phyloP scores from a whole-genome alignment of 371 early-diverging fungal genomes.

The Batrachochytrium dendrobatidis region DNA sequence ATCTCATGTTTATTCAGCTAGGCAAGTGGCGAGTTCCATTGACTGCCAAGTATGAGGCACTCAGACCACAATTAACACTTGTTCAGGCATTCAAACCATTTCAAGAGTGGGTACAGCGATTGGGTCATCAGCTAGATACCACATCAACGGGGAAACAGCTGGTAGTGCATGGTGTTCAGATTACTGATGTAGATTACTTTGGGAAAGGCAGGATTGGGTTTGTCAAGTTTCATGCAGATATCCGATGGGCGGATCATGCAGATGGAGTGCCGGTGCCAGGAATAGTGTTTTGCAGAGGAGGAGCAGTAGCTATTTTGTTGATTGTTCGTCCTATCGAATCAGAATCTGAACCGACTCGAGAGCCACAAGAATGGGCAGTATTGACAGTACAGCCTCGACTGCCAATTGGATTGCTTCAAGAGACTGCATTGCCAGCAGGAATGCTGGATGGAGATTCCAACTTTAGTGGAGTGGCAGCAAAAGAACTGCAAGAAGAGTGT shows the following conservation, averaged over 20 bases:
- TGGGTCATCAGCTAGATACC: neutral
- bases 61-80: neutral
- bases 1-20: neutral
- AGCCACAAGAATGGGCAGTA: constrained; percentile 44
- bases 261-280: constrained; percentile 54
- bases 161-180: constrained; percentile 37
- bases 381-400: constrained; percentile 71
- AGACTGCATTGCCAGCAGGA: constrained; percentile 77
- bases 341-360: constrained; percentile 19
- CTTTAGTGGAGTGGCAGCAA: constrained; percentile 64
- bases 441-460: constrained; percentile 75
- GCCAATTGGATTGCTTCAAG: constrained; percentile 51
- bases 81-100: neutral
- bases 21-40: neutral
- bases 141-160: constrained; percentile 3
- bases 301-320: constrained; percentile 63
- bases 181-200: constrained; percentile 68
- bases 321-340: constrained; percentile 38
- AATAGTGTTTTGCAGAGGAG: constrained; percentile 76
- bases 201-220: constrained; percentile 60
- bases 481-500: constrained; percentile 56
- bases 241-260: constrained; percentile 25
- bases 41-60: neutral
- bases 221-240: constrained; percentile 58
- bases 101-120: neutral